Evolutionary conservation across 1,284 basidiomycete species (phyloP), one percentile per base, ranked within the genome.

Genomic region (Leccinum griseonigrum): DNA sequence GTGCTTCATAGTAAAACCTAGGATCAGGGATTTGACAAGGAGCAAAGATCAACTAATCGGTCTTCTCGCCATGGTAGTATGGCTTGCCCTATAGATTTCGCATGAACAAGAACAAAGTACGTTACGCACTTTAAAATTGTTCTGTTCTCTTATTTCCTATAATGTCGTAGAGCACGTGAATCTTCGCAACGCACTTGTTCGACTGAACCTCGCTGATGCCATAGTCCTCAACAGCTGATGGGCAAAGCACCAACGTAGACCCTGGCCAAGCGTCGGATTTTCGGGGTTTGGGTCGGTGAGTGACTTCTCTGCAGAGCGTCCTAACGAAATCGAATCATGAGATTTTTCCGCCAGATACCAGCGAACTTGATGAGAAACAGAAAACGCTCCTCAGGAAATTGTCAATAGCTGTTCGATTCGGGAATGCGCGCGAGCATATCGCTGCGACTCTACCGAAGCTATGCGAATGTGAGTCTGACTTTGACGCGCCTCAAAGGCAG

Each of bases 11-110:
- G 59, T 66, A 29, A 64, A 57, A 18, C 51, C 56, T 1, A 61
- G 57, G 31, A 46, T 71, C 11, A 58, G 36, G 11, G 18, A 67
- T 8, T 18, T 73, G 28, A 67, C 69, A 1, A 36, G 22, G 10
- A 61, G 52, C 10, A 2, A 63, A 0, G 40, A 53, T 2, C 34
- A 34, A 14, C 36, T 63, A 1, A 50, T 74, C 16, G 69, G 70
- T 38, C 60, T 52, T 10, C 61, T 73, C 5, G 67, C 70, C 8
- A 62, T 66, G 1, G 69, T 72, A 31, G 54, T 64, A 54, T 48
- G 58, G 1, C 61, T 74, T 29, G 52, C 57, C 2, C 28, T 74
- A 0, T 66, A 61, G 3, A 22, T 64, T 8, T 29, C 22, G 2
- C 7, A 28, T 50, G 26, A 43, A 18, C 11, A 5, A 34, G 32